Base-by-base conservation (phyloP, 495 filamentous ascomycete species). In the Glonium stellatum region DNA sequence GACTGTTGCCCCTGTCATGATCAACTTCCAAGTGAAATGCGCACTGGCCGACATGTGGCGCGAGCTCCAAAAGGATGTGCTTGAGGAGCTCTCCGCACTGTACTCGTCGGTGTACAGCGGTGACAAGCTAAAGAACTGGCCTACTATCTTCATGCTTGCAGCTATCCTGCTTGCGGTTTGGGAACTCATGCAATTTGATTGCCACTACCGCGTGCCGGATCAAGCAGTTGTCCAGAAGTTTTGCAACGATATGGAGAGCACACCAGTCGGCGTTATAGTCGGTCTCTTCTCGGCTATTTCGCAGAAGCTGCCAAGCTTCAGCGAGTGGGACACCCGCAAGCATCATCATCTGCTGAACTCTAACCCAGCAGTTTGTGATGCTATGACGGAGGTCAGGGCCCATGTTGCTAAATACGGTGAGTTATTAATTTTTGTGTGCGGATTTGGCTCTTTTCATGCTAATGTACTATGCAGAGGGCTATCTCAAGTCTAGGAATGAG, bases 111-210 rank as follows among this genome's bases (percentile, higher is more conserved):
- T 96, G 31, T 96, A 96, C 79, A 90, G 85, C 61, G 89, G 90
- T 57, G 91, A 96, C 64, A 89, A 91, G 68, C 78, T 95, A 37
- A 96, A 93, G 82, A 92, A 95, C 77, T 96, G 91, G 91, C 91
- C 91, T 5, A 96, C 90, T 8, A 96, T 96, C 71, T 96, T 96
- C 79, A 90, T 96, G 78, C 80, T 95, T 39, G 90, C 90, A 27
- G 89, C 87, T 5, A 90, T 96, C 59, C 80, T 96, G 11, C 78
- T 96, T 53, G 89, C 87, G 34, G 89, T 96, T 9, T 96, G 91
- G 91, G 91, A 96, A 72, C 86, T 95, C 77, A 96, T 96, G 83
- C 91, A 96, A 71, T 96, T 96, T 72, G 91, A 96, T 72, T 90
- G 86, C 78, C 87, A 93, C 71, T 96, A 96, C 78, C 87, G 90